Evolutionary conservation across 352 stramenopile species (phyloP), one percentile per base, ranked within the genome.

Genomic region (Thraustochytrium sp.): DNA sequence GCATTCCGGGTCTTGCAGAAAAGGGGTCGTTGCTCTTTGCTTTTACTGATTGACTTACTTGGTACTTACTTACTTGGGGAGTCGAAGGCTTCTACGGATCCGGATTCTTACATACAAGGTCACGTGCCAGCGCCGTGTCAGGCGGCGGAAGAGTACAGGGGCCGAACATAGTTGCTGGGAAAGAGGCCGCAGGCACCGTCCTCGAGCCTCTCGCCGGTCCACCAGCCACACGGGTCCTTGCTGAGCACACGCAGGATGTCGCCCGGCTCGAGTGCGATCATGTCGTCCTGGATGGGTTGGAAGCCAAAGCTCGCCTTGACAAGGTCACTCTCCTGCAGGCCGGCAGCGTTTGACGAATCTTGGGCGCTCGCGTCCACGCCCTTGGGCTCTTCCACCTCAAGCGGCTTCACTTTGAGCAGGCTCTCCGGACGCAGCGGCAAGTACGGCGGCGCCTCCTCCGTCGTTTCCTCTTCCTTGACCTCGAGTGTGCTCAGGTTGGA

Each of bases 151-250:
- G 59, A 72, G 59, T 11, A 46, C 2, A 72, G 59, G 11, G 59
- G 36, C 8, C 11, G 9, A 11, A 72, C 59, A 26, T 72, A 72
- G 26, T 72, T 72, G 34, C 59, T 49, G 59, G 59, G 59, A 46
- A 72, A 72, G 8, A 72, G 59, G 16, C 59, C 59, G 26, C 59
- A 49, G 26, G 59, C 13, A 16, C 59, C 59, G 8, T 44, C 40
- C 16, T 44, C 9, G 34, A 72, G 26, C 59, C n/a, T 38, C 46
- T 72, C 59, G 40, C 59, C 59, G 11, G 59, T 72, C 59, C 59
- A 72, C 59, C 59, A 72, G 40, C 59, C 59, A 31, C 59, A 72
- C 21, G 59, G 59, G 40, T 72, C 59, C 40, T 72, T 72, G 29
- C 46, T 21, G 8, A 72, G 16, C 21, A 72, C 59, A 44, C 59